phyloP scores from a whole-genome alignment of 768 basidiomycete species.

The Postia placenta region DNA sequence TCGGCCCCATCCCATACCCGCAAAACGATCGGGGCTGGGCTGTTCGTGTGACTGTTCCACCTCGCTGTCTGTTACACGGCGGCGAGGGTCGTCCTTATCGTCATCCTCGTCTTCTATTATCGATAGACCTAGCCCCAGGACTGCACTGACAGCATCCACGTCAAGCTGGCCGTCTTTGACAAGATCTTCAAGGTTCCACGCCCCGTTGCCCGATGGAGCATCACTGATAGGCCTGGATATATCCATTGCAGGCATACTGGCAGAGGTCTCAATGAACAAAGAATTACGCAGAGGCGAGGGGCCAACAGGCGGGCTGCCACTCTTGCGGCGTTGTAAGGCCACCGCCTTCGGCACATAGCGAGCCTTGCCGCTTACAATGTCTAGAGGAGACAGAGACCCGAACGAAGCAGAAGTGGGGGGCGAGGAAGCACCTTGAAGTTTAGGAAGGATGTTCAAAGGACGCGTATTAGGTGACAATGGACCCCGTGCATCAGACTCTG shows the following conservation, averaged over 20 bases:
- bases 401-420: not conserved
- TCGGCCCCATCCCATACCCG: slow-evolving; percentile 6
- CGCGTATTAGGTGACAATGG: slow-evolving; percentile 3
- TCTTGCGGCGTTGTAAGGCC: slow-evolving; percentile 1
- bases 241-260: not conserved
- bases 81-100: slow-evolving; percentile 1
- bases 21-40: not conserved
- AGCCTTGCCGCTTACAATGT: not conserved
- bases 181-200: slow-evolving; percentile 20
- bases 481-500: not conserved
- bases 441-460: slow-evolving; percentile 7
- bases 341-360: slow-evolving; percentile 1
- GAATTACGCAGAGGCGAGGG: slow-evolving; percentile 14
- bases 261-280: slow-evolving; percentile 3
- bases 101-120: not conserved
- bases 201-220: not conserved
- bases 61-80: not conserved
- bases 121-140: slow-evolving; percentile 15
- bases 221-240: not conserved
- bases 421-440: not conserved
- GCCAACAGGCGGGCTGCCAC: slow-evolving; percentile 6
- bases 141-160: slow-evolving; percentile 21
- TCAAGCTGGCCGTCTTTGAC: slow-evolving; percentile 19
- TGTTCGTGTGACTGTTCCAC: not conserved
- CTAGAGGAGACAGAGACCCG: not conserved